A percentile compares a stretch with the other conserved stretches of the same genome.
These are phyloP conservation scores for Plantago lanceolata DNA, from an alignment of 305 asterid species.

Conservation along the genomic window DNA sequence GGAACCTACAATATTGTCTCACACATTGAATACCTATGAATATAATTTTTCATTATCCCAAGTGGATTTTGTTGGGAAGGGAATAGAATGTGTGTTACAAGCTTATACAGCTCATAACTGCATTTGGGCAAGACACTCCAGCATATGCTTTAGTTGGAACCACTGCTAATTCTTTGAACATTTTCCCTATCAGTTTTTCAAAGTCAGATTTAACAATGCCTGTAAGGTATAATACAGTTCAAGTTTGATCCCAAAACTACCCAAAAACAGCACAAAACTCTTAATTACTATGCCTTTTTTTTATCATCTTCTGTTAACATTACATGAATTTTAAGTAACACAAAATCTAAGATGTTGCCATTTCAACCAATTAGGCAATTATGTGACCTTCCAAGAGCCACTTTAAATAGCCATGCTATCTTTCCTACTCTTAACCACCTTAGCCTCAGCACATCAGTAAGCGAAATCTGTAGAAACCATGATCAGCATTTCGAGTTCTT, in stretches of 20 bases:
- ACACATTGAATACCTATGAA: too few relatives aligned
- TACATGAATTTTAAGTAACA: constrained; percentile 19
- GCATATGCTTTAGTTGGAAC: constrained; percentile 35
- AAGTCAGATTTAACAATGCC: background rate
- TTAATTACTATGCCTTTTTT: constrained; percentile 6
- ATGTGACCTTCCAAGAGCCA: constrained; percentile 1
- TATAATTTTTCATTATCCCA: too few relatives aligned
- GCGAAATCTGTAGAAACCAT: background rate
- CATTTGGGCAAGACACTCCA: constrained; percentile 43
- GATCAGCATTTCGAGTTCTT: constrained; percentile 19
- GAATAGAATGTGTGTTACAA: constrained; percentile 26
- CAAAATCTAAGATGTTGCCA: constrained; percentile 36
- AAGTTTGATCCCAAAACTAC: constrained; percentile 7
- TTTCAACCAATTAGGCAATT: constrained; percentile 41
- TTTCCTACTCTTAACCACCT: constrained; percentile 8
- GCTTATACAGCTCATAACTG: constrained; percentile 48
- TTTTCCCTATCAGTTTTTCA: background rate
- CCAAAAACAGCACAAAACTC: background rate
- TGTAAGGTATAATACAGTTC: background rate
- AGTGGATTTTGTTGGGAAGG: too few relatives aligned
- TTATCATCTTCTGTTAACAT: constrained; percentile 28
- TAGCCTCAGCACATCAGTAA: background rate
- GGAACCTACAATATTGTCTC: too few relatives aligned
- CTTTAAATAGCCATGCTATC: constrained; percentile 25
- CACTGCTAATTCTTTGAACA: constrained; percentile 26